Evolutionary conservation across 345 rosid genomes (phyloP).

Genomic region (Punica granatum): DNA sequence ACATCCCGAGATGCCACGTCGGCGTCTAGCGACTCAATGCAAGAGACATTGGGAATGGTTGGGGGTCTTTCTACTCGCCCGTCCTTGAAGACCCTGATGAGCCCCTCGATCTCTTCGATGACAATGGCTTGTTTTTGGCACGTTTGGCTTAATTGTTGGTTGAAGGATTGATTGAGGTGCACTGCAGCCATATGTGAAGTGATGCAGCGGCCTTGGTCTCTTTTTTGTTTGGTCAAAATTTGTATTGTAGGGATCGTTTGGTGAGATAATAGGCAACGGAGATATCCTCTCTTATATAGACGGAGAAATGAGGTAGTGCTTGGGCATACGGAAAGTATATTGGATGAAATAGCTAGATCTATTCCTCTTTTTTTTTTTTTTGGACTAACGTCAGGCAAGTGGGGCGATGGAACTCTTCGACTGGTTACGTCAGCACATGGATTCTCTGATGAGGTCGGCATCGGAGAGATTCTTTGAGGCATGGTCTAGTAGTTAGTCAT

Average conservation of each 20-base stretch:
- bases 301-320: neutral
- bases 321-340: neutral
- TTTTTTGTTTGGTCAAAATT: neutral
- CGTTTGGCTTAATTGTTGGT: slow-evolving; percentile 21
- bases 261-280: neutral
- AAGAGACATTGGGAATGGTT: slow-evolving; percentile 38
- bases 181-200: slow-evolving; percentile 35
- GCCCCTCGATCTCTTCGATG: slow-evolving; percentile 53
- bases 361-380: neutral
- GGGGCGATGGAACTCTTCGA: neutral
- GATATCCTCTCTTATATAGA: neutral
- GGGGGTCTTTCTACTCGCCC: slow-evolving; percentile 66
- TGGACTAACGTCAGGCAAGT: neutral
- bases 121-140: slow-evolving; percentile 33
- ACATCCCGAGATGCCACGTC: slow-evolving; percentile 47
- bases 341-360: neutral
- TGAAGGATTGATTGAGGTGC: slow-evolving; percentile 23
- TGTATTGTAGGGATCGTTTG: neutral
- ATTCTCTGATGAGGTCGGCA: neutral
- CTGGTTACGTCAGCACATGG: neutral
- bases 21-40: slow-evolving; percentile 27
- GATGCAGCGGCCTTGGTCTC: neutral
- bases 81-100: slow-evolving; percentile 56
- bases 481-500: no score
- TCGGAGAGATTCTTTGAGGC: neutral